These are phyloP conservation scores for Fragilariopsis cylindrus DNA, from an alignment of 108 stramenopile genomes.

Conservation along the genomic window DNA sequence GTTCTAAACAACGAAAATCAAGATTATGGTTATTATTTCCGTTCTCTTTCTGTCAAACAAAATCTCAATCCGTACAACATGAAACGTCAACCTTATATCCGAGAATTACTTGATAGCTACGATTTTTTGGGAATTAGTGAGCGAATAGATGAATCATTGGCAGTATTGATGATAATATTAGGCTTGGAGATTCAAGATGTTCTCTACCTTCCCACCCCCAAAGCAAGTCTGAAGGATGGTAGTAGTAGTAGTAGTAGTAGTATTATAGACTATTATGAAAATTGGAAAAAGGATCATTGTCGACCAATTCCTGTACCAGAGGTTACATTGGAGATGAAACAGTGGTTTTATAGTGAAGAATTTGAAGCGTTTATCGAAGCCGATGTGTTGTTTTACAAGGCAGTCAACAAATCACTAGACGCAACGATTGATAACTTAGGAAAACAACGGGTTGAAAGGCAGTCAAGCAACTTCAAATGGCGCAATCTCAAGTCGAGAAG, in stretches of 20 bases:
- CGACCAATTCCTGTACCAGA: slow-evolving; percentile 2
- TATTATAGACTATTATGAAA: not conserved
- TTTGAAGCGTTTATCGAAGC: slow-evolving; percentile 28
- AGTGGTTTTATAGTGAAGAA: slow-evolving; percentile 25
- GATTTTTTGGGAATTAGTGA: slow-evolving; percentile 48
- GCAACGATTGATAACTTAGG: slow-evolving; percentile 41
- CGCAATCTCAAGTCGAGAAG: slow-evolving; percentile 6
- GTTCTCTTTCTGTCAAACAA: slow-evolving; percentile 14
- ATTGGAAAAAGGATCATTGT: slow-evolving; percentile 4
- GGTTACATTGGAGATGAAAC: slow-evolving; percentile 27
- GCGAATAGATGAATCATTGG: slow-evolving; percentile 53
- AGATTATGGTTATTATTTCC: slow-evolving; percentile 34
- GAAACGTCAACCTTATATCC: not conserved
- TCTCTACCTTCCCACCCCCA: slow-evolving; percentile 35
- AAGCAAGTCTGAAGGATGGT: not conserved
- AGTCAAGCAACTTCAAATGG: slow-evolving; percentile 21
- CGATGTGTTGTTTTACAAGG: slow-evolving; percentile 39
- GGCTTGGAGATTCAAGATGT: slow-evolving; percentile 41
- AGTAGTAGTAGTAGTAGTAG: not conserved
- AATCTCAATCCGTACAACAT: slow-evolving; percentile 29
- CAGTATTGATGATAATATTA: slow-evolving; percentile 44
- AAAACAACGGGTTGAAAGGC: slow-evolving; percentile 26
- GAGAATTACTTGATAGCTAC: slow-evolving; percentile 31
- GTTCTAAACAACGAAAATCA: slow-evolving; percentile 8
- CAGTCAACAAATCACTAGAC: slow-evolving; percentile 33